These are phyloP conservation scores for Alliaria petiolata DNA, from an alignment of 345 rosid species.

Conservation along the genomic window DNA sequence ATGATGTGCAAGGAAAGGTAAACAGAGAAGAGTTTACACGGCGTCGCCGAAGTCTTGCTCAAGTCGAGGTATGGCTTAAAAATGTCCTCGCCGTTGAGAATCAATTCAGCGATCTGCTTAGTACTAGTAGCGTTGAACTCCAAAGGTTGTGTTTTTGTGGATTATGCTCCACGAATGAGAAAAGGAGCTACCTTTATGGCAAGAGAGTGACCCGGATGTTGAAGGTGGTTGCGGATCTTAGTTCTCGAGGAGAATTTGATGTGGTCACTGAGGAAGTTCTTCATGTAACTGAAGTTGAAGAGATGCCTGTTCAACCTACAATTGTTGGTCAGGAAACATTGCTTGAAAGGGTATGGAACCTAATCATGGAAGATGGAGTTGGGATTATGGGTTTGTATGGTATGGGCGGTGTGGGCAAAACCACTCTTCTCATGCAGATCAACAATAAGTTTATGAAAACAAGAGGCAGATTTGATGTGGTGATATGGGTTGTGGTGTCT, in stretches of 20 bases:
- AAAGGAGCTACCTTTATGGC: background rate
- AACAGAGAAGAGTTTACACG: background rate
- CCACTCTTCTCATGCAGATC: too few relatives aligned
- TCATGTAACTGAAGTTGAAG: too few relatives aligned
- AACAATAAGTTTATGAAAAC: too few relatives aligned
- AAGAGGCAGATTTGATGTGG: background rate
- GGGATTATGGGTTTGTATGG: too few relatives aligned
- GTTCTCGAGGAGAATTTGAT: background rate
- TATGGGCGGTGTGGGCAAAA: too few relatives aligned
- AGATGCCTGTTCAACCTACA: too few relatives aligned
- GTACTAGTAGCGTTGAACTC: background rate
- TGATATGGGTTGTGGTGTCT: background rate
- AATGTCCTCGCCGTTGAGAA: background rate
- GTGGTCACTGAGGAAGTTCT: background rate
- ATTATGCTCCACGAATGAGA: background rate
- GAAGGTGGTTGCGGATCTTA: too few relatives aligned
- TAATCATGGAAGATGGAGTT: too few relatives aligned
- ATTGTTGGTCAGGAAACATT: too few relatives aligned
- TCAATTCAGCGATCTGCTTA: background rate
- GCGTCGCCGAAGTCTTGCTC: background rate
- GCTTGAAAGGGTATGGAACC: too few relatives aligned
- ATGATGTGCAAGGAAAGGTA: background rate
- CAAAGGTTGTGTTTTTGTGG: background rate
- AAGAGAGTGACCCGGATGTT: background rate
- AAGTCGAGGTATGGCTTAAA: background rate